Evolutionary conservation across 768 basidiomycete species (phyloP).

Genomic region (Gymnopilus junonius): DNA sequence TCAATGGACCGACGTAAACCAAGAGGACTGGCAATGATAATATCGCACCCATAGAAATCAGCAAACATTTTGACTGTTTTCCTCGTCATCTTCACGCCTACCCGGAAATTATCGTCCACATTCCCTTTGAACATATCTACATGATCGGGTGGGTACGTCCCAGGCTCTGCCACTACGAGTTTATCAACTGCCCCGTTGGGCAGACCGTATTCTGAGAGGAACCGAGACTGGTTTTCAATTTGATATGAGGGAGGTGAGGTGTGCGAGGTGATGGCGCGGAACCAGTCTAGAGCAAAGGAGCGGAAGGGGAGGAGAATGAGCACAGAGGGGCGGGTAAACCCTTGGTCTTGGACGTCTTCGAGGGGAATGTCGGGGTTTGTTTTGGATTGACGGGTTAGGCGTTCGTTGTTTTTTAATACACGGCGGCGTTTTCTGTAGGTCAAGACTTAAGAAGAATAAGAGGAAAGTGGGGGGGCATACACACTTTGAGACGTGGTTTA

Average conservation of each 20-base stretch:
- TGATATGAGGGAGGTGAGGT: constrained; percentile 75
- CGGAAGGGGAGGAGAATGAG: constrained; percentile 94
- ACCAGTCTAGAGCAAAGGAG: constrained; percentile 83
- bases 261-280: constrained; percentile 77
- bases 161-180: constrained; percentile 70
- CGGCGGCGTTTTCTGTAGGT: constrained; percentile 80
- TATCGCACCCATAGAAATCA: constrained; percentile 89
- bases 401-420: constrained; percentile 93
- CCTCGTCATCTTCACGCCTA: constrained; percentile 91
- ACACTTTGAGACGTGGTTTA: constrained; percentile 92
- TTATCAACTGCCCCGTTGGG: constrained; percentile 84
- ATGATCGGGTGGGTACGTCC: constrained; percentile 86
- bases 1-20: constrained; percentile 91
- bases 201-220: constrained; percentile 80
- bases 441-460: background rate
- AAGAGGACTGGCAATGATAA: constrained; percentile 92
- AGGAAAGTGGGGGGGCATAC: constrained; percentile 14
- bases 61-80: constrained; percentile 92
- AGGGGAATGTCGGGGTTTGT: constrained; percentile 54
- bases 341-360: constrained; percentile 91
- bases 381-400: constrained; percentile 74
- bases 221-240: constrained; percentile 87
- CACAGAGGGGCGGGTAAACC: constrained; percentile 94
- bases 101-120: constrained; percentile 91
- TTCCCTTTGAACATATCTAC: constrained; percentile 96